phyloP scores from a whole-genome alignment of 257 asterid species.

The Plantago major region DNA sequence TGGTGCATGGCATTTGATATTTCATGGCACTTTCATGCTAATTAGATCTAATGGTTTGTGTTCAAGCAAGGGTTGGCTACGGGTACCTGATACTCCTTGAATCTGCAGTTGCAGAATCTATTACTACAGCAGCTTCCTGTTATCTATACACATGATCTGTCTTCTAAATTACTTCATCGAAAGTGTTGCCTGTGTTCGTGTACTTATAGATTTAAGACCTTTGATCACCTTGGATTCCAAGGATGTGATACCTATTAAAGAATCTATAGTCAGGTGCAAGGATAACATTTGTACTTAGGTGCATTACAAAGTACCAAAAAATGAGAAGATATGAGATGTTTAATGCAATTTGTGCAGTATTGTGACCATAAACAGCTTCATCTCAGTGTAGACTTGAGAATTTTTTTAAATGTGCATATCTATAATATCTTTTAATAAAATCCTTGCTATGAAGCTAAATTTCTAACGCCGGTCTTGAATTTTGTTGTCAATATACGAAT shows the following conservation, averaged over 20 bases:
- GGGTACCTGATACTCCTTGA: no score
- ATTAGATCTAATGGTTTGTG: background rate
- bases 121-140: no score
- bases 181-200: background rate
- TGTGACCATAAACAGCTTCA: background rate
- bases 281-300: no score
- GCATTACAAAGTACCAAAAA: no score
- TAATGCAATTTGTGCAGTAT: constrained; percentile 2
- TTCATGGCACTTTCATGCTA: background rate
- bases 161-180: no score
- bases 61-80: no score
- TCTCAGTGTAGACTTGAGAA: background rate
- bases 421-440: background rate
- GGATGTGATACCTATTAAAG: no score
- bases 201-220: no score
- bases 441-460: background rate
- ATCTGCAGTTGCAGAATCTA: no score
- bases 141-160: no score
- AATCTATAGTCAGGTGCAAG: no score
- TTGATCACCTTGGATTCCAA: no score
- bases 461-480: background rate
- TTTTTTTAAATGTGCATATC: constrained; percentile 2
- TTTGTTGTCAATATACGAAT: background rate
- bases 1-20: background rate
- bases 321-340: background rate